Percentiles rank a stretch among this genome's conserved stretches.
Conservation (phyloP, 1,284 basidiomycete genomes). For the Farysia itapuensis region DNA sequence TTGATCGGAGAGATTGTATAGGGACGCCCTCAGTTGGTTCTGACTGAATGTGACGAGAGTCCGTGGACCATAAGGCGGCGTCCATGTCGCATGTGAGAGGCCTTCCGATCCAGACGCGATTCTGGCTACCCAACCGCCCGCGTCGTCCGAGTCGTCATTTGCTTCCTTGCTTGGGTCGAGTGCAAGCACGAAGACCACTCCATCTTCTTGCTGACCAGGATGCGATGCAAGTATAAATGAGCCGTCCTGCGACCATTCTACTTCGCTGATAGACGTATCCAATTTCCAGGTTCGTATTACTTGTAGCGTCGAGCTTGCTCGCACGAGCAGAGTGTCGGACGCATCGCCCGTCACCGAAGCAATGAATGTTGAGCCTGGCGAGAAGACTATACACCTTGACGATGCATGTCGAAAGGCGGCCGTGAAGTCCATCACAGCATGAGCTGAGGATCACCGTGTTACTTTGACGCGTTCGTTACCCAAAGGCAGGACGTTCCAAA, state of each 20-base stretch:
- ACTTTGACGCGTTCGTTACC: no score
- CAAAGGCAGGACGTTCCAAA: no score
- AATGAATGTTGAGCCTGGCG: constrained; percentile 53
- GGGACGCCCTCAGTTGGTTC: constrained; percentile 27
- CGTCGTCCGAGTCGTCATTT: constrained; percentile 44
- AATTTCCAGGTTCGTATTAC: constrained; percentile 49
- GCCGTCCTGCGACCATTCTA: constrained; percentile 50
- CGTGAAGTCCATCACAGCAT: constrained; percentile 50
- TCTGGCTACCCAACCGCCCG: constrained; percentile 49
- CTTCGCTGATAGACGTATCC: constrained; percentile 19
- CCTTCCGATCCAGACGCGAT: constrained; percentile 45
- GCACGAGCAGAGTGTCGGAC: constrained; percentile 24
- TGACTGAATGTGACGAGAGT: constrained; percentile 38
- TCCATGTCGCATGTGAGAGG: constrained; percentile 39
- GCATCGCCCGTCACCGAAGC: constrained; percentile 39
- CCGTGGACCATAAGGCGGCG: constrained; percentile 29
- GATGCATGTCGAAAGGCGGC: constrained; percentile 44
- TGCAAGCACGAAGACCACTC: constrained; percentile 44
- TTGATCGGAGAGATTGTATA: constrained; percentile 37
- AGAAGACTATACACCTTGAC: constrained; percentile 41
- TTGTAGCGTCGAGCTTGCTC: constrained; percentile 48
- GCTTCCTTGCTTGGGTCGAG: constrained; percentile 48
- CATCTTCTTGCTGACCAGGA: constrained; percentile 19
- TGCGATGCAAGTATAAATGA: constrained; percentile 37
- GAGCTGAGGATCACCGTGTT: no score